These are phyloP conservation scores for Urtica urens DNA, from an alignment of 306 rosid species.

Conservation along the genomic window DNA sequence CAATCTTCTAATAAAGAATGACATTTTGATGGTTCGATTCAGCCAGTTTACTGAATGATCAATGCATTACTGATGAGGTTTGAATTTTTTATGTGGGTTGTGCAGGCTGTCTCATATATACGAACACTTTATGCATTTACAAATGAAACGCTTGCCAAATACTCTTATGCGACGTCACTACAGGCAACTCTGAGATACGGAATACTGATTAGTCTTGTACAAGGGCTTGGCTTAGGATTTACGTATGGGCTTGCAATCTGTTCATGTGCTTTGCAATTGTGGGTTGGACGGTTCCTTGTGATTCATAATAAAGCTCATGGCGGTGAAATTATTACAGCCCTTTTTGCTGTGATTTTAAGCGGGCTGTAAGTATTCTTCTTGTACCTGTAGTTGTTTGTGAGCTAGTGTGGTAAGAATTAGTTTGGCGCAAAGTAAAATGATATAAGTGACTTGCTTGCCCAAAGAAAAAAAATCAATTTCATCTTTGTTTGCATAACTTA, in stretches of 20 bases:
- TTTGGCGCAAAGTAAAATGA: too few relatives aligned
- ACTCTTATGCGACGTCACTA: constrained; percentile 93
- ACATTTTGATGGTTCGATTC: constrained; percentile 1
- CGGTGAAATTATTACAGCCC: constrained; percentile 89
- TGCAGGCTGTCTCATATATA: constrained; percentile 93
- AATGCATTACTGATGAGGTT: constrained; percentile 18
- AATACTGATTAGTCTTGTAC: constrained; percentile 93
- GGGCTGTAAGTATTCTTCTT: constrained; percentile 71
- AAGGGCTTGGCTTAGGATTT: constrained; percentile 99
- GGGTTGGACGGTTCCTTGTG: constrained; percentile 96
- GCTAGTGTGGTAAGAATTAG: too few relatives aligned
- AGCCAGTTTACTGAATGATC: too few relatives aligned
- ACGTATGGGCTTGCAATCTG: constrained; percentile 99
- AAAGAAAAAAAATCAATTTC: too few relatives aligned
- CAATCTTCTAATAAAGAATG: not conserved
- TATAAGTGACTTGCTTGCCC: too few relatives aligned
- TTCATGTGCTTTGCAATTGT: constrained; percentile 97
- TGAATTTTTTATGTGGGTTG: constrained; percentile 16
- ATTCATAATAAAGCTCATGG: constrained; percentile 54
- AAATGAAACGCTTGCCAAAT: constrained; percentile 93
- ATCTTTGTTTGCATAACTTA: not conserved
- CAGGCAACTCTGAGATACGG: constrained; percentile 99
- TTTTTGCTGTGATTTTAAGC: constrained; percentile 92
- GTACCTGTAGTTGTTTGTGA: too few relatives aligned
- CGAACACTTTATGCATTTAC: constrained; percentile 90